phyloP scores from a whole-genome alignment of 140 eudicot genomes.

The Flaveria floridana region DNA sequence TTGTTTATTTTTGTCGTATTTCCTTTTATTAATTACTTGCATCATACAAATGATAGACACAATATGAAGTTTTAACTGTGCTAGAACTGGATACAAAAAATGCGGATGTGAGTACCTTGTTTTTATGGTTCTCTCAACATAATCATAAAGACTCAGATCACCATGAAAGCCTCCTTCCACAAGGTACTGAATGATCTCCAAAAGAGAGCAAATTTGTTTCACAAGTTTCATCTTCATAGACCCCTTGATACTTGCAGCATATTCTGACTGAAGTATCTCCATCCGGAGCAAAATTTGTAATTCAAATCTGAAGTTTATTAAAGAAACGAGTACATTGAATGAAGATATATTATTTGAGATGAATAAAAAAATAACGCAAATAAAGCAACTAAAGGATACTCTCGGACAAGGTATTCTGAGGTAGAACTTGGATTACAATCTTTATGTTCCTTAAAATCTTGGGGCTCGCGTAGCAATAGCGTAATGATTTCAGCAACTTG shows the following conservation, averaged over 20 bases:
- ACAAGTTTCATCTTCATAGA: constrained; percentile 61
- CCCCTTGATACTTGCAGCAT: constrained; percentile 48
- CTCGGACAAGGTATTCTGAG: constrained; percentile 53
- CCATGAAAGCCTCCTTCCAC: constrained; percentile 94
- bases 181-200: constrained; percentile 76
- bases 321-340: constrained; percentile 39
- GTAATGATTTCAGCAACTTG: constrained; percentile 44
- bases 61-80: too few species aligned
- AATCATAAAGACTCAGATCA: constrained; percentile 67
- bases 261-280: constrained; percentile 77
- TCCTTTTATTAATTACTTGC: too few species aligned
- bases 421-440: constrained; percentile 34
- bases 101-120: constrained; percentile 48
- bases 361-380: constrained; percentile 14
- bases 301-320: constrained; percentile 67
- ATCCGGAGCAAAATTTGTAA: constrained; percentile 80
- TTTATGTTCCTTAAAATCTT: constrained; percentile 53
- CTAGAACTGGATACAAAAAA: constrained; percentile 10
- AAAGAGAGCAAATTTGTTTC: constrained; percentile 75
- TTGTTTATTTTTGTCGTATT: too few species aligned
- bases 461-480: constrained; percentile 59
- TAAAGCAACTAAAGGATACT: constrained; percentile 62
- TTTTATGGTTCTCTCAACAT: constrained; percentile 70
- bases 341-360: not conserved
- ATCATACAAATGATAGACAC: too few species aligned